Evolutionary conservation across 306 rosid genomes (phyloP), one percentile per base, ranked within the genome.

Genomic region (Glycyrrhiza uralensis): DNA sequence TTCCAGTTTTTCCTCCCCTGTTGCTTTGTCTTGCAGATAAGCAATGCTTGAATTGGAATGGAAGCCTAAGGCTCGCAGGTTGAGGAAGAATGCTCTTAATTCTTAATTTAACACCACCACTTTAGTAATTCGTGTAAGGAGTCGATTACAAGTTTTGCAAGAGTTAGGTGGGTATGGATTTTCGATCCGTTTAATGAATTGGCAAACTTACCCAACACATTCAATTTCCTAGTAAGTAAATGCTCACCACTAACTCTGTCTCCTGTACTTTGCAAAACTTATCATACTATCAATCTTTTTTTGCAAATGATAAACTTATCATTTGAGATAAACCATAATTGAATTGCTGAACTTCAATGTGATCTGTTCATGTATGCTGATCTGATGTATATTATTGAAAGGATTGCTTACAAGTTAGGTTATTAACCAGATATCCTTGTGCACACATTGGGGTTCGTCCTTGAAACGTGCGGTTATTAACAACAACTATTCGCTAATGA

Each of bases 1-100:
- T 45, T 65, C 15, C 8, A 9, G 10, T 46, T 33, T 71, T 20
- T 61, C 26, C 32, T 39, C 59, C 15, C 64, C 67, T 54, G 26
- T 92, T 84, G 88, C 93, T 86, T 89, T 74, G 68, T 64, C 84
- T 83, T 85, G 80, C 96, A 90, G 93, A 82, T 55, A 81, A 80
- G 80, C 58, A 76, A 88, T 85, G 90, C 94, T 89, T 89, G 96
- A 83, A 88, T 92, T 87, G 88, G 80, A 92, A 83, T 82, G 78
- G 83, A 92, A 88, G 98, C 83, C 83, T 80, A 30, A 50, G 52
- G 45, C 67, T 80, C 56, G 51, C 13, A 79, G 33, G 20, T 55
- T 33, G 57, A 68, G 80, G 66, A 74, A 74, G 20, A 68, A 69
- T 66, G 72, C 15, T 38, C 30, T 72, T 17, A 38, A 23, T 61